Percentiles rank a stretch among this genome's conserved stretches.
Conservation (phyloP, 306 rosid genomes). For the Mucuna pruriens region DNA sequence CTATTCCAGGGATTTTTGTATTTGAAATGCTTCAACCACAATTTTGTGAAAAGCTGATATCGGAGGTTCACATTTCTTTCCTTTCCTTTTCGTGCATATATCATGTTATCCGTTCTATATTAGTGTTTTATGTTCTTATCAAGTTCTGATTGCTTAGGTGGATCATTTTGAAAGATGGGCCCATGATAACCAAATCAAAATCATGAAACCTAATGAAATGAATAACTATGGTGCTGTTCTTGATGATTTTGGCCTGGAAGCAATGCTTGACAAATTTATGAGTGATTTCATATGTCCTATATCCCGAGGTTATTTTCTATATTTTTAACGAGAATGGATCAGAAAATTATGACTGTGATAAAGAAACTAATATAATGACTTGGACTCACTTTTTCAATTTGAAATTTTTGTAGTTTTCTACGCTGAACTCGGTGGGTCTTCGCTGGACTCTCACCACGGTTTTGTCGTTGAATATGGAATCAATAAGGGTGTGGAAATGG, state of each 20-base stretch:
- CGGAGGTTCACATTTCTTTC: constrained; percentile 68
- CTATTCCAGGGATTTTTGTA: constrained; percentile 63
- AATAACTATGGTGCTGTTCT: constrained; percentile 86
- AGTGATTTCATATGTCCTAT: constrained; percentile 71
- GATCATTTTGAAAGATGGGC: constrained; percentile 87
- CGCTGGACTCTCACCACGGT: constrained; percentile 94
- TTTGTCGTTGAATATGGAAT: constrained; percentile 90
- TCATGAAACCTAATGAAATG: constrained; percentile 89
- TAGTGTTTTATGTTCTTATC: constrained; percentile 53
- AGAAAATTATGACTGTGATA: not conserved
- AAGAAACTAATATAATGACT: constrained; percentile 17
- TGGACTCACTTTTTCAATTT: constrained; percentile 41
- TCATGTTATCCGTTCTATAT: constrained; percentile 33
- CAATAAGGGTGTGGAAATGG: constrained; percentile 82
- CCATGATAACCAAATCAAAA: constrained; percentile 61
- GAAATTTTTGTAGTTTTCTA: constrained; percentile 71
- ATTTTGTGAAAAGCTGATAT: constrained; percentile 74
- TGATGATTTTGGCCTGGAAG: constrained; percentile 84
- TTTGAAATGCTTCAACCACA: constrained; percentile 85
- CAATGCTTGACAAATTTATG: constrained; percentile 82
- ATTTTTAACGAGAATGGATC: no score
- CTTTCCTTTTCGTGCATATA: constrained; percentile 31
- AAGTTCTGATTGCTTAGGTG: constrained; percentile 72
- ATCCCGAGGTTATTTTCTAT: constrained; percentile 55
- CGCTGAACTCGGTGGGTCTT: constrained; percentile 80